Conservation (phyloP, 176 grass and related monocot genomes). For the Stipa capillata region DNA sequence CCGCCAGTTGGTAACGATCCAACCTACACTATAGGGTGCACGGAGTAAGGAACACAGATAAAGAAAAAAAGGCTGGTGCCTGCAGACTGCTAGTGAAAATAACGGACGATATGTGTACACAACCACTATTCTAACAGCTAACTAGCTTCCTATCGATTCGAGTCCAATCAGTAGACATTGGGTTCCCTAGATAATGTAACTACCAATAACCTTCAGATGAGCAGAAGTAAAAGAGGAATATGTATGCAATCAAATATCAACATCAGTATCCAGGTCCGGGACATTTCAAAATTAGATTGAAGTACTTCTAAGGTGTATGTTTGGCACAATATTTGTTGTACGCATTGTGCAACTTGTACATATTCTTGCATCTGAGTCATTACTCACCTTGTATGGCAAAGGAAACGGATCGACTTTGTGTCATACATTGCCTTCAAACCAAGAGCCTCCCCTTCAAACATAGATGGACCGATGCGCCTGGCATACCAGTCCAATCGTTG, state of each 20-base stretch:
- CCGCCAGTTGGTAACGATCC: conserved; percentile 59
- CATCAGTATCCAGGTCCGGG: neutral
- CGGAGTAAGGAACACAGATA: neutral
- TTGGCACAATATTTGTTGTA: no score
- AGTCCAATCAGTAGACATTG: neutral
- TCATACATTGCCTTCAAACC: conserved; percentile 82
- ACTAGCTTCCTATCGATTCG: neutral
- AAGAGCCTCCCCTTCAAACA: conserved; percentile 95
- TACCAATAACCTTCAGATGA: neutral
- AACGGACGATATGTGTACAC: neutral
- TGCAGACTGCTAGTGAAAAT: neutral
- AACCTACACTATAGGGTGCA: conserved; percentile 28
- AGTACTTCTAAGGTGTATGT: neutral
- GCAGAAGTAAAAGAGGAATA: neutral
- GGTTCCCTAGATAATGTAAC: neutral
- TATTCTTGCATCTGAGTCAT: neutral
- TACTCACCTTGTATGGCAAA: conserved; percentile 66
- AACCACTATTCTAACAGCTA: neutral
- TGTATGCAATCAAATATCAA: neutral
- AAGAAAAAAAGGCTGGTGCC: neutral
- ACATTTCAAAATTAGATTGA: neutral
- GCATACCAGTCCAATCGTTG: neutral
- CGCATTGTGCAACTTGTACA: neutral
- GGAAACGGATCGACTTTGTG: conserved; percentile 85
- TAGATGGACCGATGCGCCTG: conserved; percentile 73